Evolutionary conservation across 306 rosid species (phyloP).

Genomic region (Crataegus laevigata): DNA sequence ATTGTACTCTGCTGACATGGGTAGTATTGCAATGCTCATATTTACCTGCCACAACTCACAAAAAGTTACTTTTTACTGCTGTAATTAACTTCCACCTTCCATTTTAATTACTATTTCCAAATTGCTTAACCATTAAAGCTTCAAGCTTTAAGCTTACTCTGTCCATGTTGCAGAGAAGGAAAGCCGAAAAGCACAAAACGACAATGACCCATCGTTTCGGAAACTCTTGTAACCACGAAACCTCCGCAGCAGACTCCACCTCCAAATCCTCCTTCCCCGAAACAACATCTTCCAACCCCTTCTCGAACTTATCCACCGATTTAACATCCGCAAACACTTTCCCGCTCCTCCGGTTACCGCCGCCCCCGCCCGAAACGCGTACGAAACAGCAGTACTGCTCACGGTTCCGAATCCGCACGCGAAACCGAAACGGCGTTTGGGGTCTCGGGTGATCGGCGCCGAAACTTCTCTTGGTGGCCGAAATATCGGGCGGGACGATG

Average conservation of each 20-base stretch:
- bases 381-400: conserved; percentile 12
- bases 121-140: not conserved
- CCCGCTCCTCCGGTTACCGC: conserved; percentile 17
- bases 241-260: conserved; percentile 13
- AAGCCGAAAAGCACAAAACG: conserved; percentile 79
- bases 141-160: conserved; percentile 41
- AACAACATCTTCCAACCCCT: conserved; percentile 8
- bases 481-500: conserved; percentile 17
- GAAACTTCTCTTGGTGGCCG: conserved; percentile 14
- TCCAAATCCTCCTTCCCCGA: conserved; percentile 28
- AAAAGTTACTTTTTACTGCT: not conserved
- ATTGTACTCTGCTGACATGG: conserved; percentile 88
- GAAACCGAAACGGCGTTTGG: not conserved
- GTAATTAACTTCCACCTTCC: not conserved
- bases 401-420: conserved; percentile 2
- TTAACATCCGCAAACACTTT: conserved; percentile 59
- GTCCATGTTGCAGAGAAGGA: conserved; percentile 96
- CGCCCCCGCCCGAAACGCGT: conserved; percentile 18
- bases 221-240: conserved; percentile 63
- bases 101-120: not conserved
- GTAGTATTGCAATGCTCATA: conserved; percentile 99
- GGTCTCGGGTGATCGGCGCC: not conserved
- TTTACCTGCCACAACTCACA: conserved; percentile 58
- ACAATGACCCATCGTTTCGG: conserved; percentile 96
- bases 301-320: conserved; percentile 31